Evolutionary conservation across 257 asterid genomes (phyloP), one percentile per base, ranked within the genome.

Genomic region (Haberlea rhodopensis): DNA sequence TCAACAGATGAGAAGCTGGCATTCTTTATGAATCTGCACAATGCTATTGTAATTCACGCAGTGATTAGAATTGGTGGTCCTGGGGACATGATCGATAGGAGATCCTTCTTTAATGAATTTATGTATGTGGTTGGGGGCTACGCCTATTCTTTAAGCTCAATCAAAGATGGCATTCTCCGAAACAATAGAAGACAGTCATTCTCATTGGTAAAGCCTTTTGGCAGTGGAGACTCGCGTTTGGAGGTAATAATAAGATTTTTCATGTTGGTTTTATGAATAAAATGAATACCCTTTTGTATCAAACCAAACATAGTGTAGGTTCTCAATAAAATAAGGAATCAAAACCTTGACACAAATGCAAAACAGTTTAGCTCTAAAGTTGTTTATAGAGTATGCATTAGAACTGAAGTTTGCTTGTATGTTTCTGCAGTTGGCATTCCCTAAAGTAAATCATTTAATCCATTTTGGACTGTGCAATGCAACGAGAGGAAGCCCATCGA

Each of bases 401-500:
- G 58, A 59, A 51, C 25, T 26, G 37, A 26, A 55, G 13, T 13
- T 26, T 60, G 29, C 37, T 69, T 16, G 37, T 60, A 43, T 7
- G 16, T 18, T 58, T 61, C n/a, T 66, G 80, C 92, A 89, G 97
- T 60, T 90, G 70, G 83, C 84, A 1, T 73, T 85, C 62, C 78
- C 70, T 3, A 84, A 87, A 71, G 85, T 84, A 3, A 82, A 90
- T 70, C 85, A 64, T 13, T 74, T 87, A 20, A 79, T 88, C 55
- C 99, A 94, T 78, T 94, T 94, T 52, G 99, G 85, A 54, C 71
- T 84, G 2, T 89, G 95, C 84, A 81, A 86, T 63, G 96, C 90
- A 24, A 75, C 99, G 6, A 81, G 80, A 79, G 94, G 96, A 67
- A 81, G 99, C 80, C 97, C 97, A 0, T 80, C 84, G 1, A 87